Evolutionary conservation across 148 eudicot species (phyloP).

Genomic region (Vaccinium darrowii): DNA sequence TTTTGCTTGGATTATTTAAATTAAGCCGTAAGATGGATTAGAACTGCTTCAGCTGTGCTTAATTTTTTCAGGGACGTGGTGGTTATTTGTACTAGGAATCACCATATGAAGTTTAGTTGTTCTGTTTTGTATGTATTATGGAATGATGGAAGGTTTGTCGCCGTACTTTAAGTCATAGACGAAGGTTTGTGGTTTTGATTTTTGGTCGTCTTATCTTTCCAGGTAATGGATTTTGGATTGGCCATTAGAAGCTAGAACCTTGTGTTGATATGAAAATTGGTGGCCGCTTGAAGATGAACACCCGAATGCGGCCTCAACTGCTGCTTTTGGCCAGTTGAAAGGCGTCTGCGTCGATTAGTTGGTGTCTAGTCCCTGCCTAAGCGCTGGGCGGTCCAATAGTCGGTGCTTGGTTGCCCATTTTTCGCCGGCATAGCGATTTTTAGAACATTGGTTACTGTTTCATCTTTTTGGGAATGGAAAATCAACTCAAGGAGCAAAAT

Average conservation of each 20-base stretch:
- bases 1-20: neutral
- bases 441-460: too few relatives aligned
- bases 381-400: too few relatives aligned
- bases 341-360: neutral
- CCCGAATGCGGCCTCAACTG: neutral
- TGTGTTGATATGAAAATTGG: neutral
- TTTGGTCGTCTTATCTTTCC: neutral
- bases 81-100: neutral
- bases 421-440: too few relatives aligned
- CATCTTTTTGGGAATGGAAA: too few relatives aligned
- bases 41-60: neutral
- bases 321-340: neutral
- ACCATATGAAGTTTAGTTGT: neutral
- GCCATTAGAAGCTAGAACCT: neutral
- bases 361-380: too few relatives aligned
- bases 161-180: neutral
- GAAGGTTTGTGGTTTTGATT: neutral
- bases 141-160: neutral
- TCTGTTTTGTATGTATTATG: neutral
- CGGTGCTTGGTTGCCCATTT: too few relatives aligned
- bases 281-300: neutral
- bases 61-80: neutral
- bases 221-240: neutral
- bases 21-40: too few relatives aligned
- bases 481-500: too few relatives aligned